Percentiles rank a stretch among this genome's conserved stretches.
Conservation (phyloP, 352 stramenopile genomes). For the Globisporangium ultimum region DNA sequence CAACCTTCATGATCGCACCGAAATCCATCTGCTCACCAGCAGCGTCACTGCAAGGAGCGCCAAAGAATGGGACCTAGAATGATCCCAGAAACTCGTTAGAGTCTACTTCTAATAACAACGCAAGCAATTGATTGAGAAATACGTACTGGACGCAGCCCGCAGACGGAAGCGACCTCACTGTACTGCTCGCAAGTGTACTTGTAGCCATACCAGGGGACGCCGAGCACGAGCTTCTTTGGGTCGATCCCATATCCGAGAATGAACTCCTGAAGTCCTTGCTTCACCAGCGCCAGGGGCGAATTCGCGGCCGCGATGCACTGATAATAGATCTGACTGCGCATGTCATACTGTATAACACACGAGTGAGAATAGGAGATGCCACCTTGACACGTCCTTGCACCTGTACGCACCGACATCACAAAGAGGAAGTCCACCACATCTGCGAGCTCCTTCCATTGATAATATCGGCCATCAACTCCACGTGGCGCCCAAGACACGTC, state of each 20-base stretch:
- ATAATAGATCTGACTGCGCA: constrained; percentile 90
- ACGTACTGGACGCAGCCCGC: constrained; percentile 24
- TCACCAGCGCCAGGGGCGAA: constrained; percentile 65
- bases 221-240: constrained; percentile 82
- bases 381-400: too few relatives aligned
- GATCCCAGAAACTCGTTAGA: constrained; percentile 14
- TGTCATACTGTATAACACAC: constrained; percentile 76
- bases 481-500: constrained; percentile 77
- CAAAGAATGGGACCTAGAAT: constrained; percentile 55
- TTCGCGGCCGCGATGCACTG: constrained; percentile 86
- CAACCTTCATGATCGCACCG: constrained; percentile 38
- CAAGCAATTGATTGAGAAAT: neutral
- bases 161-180: constrained; percentile 15
- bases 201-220: constrained; percentile 92
- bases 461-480: constrained; percentile 80
- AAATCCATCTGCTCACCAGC: constrained; percentile 64
- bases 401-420: constrained; percentile 86
- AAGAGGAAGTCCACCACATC: constrained; percentile 81
- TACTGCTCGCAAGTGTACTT: constrained; percentile 67
- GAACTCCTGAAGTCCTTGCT: constrained; percentile 77
- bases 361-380: neutral
- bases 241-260: constrained; percentile 51
- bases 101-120: too few relatives aligned
- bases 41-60: constrained; percentile 74
- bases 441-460: constrained; percentile 73